Conservation (phyloP, 179 eudicot species). For the Silene coronaria region DNA sequence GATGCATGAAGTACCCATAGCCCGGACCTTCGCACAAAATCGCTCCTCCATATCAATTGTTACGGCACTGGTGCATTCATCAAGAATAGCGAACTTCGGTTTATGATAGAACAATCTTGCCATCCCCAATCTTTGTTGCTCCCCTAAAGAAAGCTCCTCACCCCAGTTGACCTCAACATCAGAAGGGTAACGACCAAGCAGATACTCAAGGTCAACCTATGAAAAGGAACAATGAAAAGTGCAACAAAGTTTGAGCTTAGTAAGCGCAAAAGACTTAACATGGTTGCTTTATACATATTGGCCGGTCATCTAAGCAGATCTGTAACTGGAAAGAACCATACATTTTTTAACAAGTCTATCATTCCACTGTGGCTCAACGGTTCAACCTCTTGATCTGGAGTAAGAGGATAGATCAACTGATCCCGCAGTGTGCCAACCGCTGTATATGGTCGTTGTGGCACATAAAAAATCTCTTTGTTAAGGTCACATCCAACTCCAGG, state of each 20-base stretch:
- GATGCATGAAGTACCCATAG: conserved; percentile 99
- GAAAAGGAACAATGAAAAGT: conserved; percentile 5
- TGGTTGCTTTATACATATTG: conserved; percentile 1
- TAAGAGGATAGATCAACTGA: conserved; percentile 95
- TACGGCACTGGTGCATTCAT: conserved; percentile 99
- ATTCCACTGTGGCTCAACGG: conserved; percentile 69
- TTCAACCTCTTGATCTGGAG: conserved; percentile 69
- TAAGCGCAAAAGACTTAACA: neutral
- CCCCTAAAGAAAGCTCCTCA: conserved; percentile 90
- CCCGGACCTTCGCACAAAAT: conserved; percentile 93
- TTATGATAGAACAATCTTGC: conserved; percentile 98
- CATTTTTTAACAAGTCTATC: conserved; percentile 85
- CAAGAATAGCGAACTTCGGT: conserved; percentile 97
- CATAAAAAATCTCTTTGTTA: conserved; percentile 92
- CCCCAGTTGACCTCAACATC: conserved; percentile 98
- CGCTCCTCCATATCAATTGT: conserved; percentile 99
- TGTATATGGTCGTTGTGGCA: conserved; percentile 95
- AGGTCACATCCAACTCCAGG: conserved; percentile 98
- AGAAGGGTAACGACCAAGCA: conserved; percentile 85
- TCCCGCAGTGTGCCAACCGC: conserved; percentile 97
- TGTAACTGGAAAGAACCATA: conserved; percentile 29
- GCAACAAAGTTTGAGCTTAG: neutral
- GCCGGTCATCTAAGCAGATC: conserved; percentile 13
- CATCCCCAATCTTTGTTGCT: conserved; percentile 98
- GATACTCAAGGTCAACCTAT: conserved; percentile 95